Percentiles rank a stretch among this genome's conserved stretches.
Conservation (phyloP, 23 red algal genomes). For the Chondrus crispus region DNA sequence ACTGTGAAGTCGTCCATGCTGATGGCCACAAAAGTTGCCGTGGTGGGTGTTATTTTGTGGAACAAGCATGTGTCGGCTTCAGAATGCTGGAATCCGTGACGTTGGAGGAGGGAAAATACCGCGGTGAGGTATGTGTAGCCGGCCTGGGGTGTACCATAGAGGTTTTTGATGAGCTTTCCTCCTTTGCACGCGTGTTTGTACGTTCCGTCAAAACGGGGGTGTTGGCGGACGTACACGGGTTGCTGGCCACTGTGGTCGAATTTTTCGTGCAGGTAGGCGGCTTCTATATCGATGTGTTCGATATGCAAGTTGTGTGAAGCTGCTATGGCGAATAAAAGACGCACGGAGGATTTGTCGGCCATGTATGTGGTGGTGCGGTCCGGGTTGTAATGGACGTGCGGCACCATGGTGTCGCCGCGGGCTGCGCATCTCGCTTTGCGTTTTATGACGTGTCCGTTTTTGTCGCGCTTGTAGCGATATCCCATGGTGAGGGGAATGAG, state of each 20-base stretch:
- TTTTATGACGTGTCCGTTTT: neutral
- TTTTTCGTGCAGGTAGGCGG: neutral
- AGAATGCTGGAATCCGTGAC: neutral
- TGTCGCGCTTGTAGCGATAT: neutral
- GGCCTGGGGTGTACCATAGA: neutral
- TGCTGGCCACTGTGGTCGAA: neutral
- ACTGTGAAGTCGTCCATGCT: slow-evolving; percentile 5
- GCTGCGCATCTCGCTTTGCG: neutral
- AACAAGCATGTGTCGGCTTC: slow-evolving; percentile 5
- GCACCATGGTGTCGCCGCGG: neutral
- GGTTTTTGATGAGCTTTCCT: neutral
- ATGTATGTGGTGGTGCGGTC: neutral
- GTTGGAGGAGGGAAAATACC: neutral
- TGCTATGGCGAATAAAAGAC: neutral
- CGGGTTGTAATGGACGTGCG: neutral
- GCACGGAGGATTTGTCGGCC: neutral
- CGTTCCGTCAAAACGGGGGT: neutral
- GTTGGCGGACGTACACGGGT: neutral
- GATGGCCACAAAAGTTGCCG: neutral
- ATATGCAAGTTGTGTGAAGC: neutral
- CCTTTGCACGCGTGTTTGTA: neutral
- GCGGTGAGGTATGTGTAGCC: neutral
- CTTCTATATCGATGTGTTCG: slow-evolving; percentile 13
- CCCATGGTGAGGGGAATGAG: neutral
- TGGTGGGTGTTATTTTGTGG: neutral